phyloP scores from a whole-genome alignment of 306 rosid species.

The Astragalus membranaceus region DNA sequence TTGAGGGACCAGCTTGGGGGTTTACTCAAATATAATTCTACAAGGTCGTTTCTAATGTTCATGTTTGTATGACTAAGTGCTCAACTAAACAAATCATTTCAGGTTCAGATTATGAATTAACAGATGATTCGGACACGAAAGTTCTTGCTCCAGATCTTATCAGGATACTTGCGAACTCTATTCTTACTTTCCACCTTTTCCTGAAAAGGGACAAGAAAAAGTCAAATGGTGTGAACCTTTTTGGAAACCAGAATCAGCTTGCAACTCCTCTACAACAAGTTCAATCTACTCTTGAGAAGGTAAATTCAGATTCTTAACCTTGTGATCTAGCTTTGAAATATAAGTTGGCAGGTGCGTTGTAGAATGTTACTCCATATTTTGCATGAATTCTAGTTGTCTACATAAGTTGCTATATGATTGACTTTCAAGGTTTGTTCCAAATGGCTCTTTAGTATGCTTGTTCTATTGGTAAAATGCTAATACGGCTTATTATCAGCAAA shows the following conservation, averaged over 20 bases:
- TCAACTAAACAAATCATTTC: constrained; percentile 24
- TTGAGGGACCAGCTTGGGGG: no score
- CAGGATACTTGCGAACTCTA: constrained; percentile 58
- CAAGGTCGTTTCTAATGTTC: background rate
- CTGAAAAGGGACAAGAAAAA: constrained; percentile 77
- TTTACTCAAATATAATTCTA: background rate
- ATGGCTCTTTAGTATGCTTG: background rate
- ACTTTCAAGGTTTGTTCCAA: background rate
- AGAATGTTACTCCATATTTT: background rate
- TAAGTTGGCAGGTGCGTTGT: background rate
- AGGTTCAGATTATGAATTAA: constrained; percentile 59
- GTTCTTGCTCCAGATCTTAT: constrained; percentile 76
- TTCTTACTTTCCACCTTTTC: constrained; percentile 72
- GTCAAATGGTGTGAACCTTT: constrained; percentile 42
- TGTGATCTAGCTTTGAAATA: background rate
- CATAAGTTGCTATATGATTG: background rate
- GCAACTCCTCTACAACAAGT: constrained; percentile 70
- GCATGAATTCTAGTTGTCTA: background rate
- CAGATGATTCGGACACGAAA: constrained; percentile 42
- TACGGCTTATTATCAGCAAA: background rate
- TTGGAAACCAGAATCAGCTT: constrained; percentile 65
- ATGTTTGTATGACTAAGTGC: background rate
- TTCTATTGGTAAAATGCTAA: background rate
- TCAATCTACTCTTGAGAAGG: constrained; percentile 79
- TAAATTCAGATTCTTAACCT: constrained; percentile 22